phyloP scores from a whole-genome alignment of 352 stramenopile species.

The Globisporangium spiculum region DNA sequence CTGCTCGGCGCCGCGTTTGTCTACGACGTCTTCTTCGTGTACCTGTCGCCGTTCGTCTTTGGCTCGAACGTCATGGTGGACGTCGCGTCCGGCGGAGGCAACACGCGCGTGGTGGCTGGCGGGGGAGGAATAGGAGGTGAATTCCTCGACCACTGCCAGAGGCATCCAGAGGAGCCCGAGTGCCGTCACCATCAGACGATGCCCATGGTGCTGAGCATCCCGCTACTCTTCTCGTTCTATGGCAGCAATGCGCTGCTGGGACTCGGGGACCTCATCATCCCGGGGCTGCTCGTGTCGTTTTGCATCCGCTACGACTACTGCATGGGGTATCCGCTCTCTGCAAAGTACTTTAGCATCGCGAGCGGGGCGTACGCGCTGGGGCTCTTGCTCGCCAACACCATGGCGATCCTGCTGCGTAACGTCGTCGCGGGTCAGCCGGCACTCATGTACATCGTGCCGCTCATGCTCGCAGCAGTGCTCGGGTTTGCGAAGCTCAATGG shows the following conservation, averaged over 20 bases:
- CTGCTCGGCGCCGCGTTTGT: conserved; percentile 90
- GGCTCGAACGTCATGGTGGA: conserved; percentile 92
- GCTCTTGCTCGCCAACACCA: conserved; percentile 90
- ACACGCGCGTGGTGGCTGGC: conserved; percentile 19
- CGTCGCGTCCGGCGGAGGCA: conserved; percentile 85
- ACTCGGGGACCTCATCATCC: conserved; percentile 96
- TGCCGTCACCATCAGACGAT: conserved; percentile 89
- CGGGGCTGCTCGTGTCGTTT: conserved; percentile 93
- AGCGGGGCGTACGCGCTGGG: conserved; percentile 85
- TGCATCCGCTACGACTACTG: conserved; percentile 90
- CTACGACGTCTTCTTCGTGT: conserved; percentile 98
- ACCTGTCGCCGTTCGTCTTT: conserved; percentile 90
- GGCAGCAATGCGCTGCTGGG: conserved; percentile 90
- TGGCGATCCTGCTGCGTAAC: conserved; percentile 88
- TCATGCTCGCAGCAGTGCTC: conserved; percentile 72
- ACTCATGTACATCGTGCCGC: conserved; percentile 94
- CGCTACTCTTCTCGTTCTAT: conserved; percentile 63
- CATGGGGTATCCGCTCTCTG: conserved; percentile 44
- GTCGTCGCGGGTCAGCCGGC: conserved; percentile 90
- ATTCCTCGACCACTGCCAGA: conserved; percentile 31
- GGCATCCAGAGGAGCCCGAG: conserved; percentile 38
- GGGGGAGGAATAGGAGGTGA: neutral
- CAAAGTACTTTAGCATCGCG: conserved; percentile 74
- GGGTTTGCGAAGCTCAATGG: conserved; percentile 48
- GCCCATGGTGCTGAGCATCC: conserved; percentile 88